Base-by-base conservation (phyloP, 2,329 filamentous ascomycete genomes). In the Monilinia polystroma region DNA sequence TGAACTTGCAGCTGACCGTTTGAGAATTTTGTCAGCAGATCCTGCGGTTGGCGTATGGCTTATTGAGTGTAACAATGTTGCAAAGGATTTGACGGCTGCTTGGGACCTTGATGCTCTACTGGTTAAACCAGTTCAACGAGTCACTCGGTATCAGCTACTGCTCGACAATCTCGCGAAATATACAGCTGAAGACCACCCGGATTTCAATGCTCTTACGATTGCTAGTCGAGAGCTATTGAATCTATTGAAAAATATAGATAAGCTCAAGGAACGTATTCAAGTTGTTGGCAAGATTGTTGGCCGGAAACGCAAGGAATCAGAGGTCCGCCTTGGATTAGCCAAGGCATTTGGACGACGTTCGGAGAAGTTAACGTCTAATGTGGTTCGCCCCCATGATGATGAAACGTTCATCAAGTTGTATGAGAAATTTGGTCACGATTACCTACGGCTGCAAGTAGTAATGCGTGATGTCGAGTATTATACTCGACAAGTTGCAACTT, bases 51-150 rank as follows among this genome's bases (percentile, higher is more conserved):
- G 80, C 82, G 90, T 96, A 62, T 99, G 95, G 95, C 83, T 98
- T 59, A 90, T 90, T 67, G 94, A 97, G 78, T 99, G 95, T 78
- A 93, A 95, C 74, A 88, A 92, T 72, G 93, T 94, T 74, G 93
- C 94, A 16, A 91, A 92, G 72, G 95, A 97, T 76, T 84, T 99
- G 70, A 99, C 95, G 0, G 87, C 89, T 35, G 94, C 95, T 0
- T 99, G 95, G 95, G 91, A 96, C 77, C 79, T 99, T 68, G 93
- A 97, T 77, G 96, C 95, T 0, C 82, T 99, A n/a, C 85, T 99
- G 26, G 94, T 99, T 75, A 99, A 99, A 78, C 95, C 95, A 1
- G 93, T 96, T 77, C 95, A 99, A 79, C 87, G 95, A 58, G 89
- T 98, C 69, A 89, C 94, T 45, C 97, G 97, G 75, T 99, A 98